Evolutionary conservation across 768 basidiomycete species (phyloP).

Genomic region (Hysterangium stoloniferum): DNA sequence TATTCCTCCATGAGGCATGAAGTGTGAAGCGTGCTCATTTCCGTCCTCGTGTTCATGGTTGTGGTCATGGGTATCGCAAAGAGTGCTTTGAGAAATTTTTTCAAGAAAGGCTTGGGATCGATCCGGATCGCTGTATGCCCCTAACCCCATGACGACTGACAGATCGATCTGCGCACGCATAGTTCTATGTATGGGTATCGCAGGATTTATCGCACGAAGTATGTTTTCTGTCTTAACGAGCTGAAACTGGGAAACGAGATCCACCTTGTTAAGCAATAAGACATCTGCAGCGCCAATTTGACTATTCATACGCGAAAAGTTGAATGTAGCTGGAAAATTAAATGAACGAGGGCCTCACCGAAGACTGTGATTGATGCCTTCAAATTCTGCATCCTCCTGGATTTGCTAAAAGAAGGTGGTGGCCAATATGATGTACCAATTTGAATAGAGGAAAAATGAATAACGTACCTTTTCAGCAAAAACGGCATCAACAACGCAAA

Average conservation of each 20-base stretch:
- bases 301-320: constrained; percentile 32
- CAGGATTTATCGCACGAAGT: constrained; percentile 74
- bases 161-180: constrained; percentile 68
- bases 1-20: constrained; percentile 52
- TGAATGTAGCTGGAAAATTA: background rate
- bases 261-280: constrained; percentile 86
- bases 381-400: constrained; percentile 62
- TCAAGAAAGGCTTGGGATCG: background rate
- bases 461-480: constrained; percentile 54
- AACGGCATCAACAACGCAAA: constrained; percentile 86
- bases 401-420: constrained; percentile 56
- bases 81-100: background rate
- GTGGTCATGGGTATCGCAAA: constrained; percentile 23
- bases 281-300: constrained; percentile 94
- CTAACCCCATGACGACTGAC: constrained; percentile 65
- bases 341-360: constrained; percentile 38
- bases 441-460: background rate
- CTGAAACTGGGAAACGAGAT: constrained; percentile 48
- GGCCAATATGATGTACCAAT: too few species aligned
- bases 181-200: constrained; percentile 66
- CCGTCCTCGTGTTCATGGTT: constrained; percentile 23
- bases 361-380: constrained; percentile 69
- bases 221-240: constrained; percentile 45
- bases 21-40: constrained; percentile 26
- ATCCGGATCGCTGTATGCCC: constrained; percentile 46